Evolutionary conservation across 208 protist genomes (phyloP), one percentile per base, ranked within the genome.

Genomic region (Trichomonas vaginalis): DNA sequence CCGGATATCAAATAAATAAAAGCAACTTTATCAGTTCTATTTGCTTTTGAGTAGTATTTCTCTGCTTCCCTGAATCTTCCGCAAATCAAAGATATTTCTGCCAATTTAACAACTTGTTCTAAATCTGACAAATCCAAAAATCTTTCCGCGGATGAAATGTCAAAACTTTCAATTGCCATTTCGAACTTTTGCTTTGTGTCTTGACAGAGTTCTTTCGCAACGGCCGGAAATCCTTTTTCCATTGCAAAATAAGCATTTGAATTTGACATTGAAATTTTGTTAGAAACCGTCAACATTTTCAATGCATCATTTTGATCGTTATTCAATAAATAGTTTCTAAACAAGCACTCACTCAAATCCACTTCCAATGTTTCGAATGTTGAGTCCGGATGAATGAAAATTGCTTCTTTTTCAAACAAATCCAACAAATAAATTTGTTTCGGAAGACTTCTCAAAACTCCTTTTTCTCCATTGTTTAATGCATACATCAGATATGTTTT

Each of bases 401-500:
- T 83, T 3, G 79, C 79, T 42, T 83, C 21, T 12, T 10, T 12
- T 42, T 83, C 35, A 17, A 35, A 42, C 2, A 83, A 17, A 6
- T 35, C 79, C 40, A 35, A 21, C 0, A 83, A 0, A 83, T 83
- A 83, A 12, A 83, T 6, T 12, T 37, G 27, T 37, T 12, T 15
- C 14, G 14, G 2, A 17, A 83, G 35, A 37, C 21, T 42, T n/a
- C 35, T 35, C 12, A 83, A 17, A 0, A 32, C n/a, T 3, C 79
- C 79, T 40, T 40, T 12, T 83, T 83, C 79, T 12, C 79, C 79
- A 40, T 42, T 83, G 2, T 35, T 35, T 1, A 98, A 96, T 37
- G 88, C 95, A 97, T 99, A 99, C 96, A 99, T 99, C 88, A 99
- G 97, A 96, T 99, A 99, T 97, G 98, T 99, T 0, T 98, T 96